Conservation (phyloP, 768 basidiomycete species). For the Tricholoma saponaceum region DNA sequence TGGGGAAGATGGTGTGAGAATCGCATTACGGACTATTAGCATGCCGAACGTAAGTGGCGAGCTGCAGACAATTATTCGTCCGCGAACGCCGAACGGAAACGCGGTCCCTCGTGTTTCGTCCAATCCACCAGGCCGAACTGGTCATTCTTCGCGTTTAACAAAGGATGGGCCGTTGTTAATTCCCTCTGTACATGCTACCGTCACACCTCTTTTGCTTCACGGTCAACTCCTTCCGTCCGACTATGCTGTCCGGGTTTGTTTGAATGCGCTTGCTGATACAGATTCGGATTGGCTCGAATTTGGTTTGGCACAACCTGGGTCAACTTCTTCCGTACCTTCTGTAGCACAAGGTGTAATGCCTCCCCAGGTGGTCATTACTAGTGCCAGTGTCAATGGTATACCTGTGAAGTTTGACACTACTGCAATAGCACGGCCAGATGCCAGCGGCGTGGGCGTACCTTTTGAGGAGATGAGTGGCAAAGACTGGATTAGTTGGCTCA, state of each 20-base stretch:
- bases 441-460: constrained; percentile 30
- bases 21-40: constrained; percentile 43
- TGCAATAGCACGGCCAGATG: constrained; percentile 34
- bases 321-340: constrained; percentile 13
- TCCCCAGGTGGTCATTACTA: constrained; percentile 51
- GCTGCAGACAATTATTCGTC: constrained; percentile 9
- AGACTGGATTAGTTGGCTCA: constrained; percentile 65
- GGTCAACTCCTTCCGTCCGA: constrained; percentile 30
- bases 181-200: constrained; percentile 47
- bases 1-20: constrained; percentile 55
- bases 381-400: constrained; percentile 60
- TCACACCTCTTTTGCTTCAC: constrained; percentile 46
- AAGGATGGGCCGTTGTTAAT: constrained; percentile 60
- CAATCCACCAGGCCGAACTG: constrained; percentile 21
- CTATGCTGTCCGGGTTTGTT: constrained; percentile 56
- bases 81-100: constrained; percentile 33
- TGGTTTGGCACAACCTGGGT: constrained; percentile 50
- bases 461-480: constrained; percentile 53
- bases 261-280: constrained; percentile 54
- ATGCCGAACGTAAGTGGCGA: constrained; percentile 14
- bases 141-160: constrained; percentile 26
- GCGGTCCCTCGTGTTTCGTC: constrained; percentile 25
- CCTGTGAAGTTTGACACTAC: constrained; percentile 57
- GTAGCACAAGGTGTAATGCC: constrained; percentile 17
- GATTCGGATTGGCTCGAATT: constrained; percentile 77